Evolutionary conservation across 352 stramenopile species (phyloP).

Genomic region (Peronospora farinosa): DNA sequence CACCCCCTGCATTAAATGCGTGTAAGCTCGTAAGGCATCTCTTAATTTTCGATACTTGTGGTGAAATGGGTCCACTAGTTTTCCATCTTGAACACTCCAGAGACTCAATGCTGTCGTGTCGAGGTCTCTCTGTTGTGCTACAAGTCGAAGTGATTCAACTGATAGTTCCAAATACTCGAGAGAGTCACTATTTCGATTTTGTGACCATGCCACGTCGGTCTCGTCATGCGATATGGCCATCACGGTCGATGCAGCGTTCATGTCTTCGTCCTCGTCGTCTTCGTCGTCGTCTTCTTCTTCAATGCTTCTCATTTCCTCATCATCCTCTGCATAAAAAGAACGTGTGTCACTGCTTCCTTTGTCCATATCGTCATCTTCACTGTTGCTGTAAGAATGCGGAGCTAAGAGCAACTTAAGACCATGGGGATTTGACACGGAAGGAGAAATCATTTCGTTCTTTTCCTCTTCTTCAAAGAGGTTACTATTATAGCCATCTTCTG

Average conservation of each 20-base stretch:
- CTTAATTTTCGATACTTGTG: conserved; percentile 42
- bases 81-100: conserved; percentile 43
- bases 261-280: conserved; percentile 10
- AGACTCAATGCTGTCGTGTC: conserved; percentile 27
- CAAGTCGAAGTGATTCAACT: conserved; percentile 24
- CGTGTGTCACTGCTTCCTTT: conserved; percentile 3
- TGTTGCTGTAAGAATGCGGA: conserved; percentile 28
- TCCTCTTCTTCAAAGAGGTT: conserved; percentile 9
- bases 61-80: conserved; percentile 33
- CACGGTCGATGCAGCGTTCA: conserved; percentile 13
- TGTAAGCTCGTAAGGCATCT: conserved; percentile 45
- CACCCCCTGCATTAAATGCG: conserved; percentile 24
- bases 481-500: conserved; percentile 10
- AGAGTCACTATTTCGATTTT: conserved; percentile 10
- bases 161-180: conserved; percentile 31
- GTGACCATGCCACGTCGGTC: background rate
- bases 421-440: conserved; percentile 1
- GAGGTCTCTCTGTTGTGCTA: conserved; percentile 35
- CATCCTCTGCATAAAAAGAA: conserved; percentile 1
- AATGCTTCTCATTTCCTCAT: conserved; percentile 5
- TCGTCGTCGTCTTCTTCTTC: conserved; percentile 1
- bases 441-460: background rate
- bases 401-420: conserved; percentile 22
- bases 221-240: conserved; percentile 4
- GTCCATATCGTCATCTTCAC: conserved; percentile 10